Base-by-base conservation (phyloP, 1,139 yeast species). In the Taiozyma sp. region DNA sequence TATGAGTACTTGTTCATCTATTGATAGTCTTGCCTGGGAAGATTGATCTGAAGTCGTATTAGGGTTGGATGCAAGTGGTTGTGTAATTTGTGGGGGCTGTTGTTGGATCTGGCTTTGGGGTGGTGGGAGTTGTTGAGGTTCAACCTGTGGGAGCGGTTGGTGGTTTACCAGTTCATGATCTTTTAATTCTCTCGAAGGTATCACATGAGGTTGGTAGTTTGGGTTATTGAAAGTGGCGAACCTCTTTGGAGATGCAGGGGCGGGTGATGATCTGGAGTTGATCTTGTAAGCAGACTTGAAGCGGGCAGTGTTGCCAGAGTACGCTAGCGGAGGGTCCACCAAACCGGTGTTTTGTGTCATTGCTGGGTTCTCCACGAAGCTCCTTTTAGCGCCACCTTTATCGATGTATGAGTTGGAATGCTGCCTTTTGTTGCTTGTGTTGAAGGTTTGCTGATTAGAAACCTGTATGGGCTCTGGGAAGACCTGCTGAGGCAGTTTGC, bases 1-100 rank as follows among this genome's bases (percentile, higher is more conserved):
- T 5, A 89, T 88, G 50, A 85, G 70, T 51, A 81, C 82, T 58
- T 84, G 91, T 64, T 85, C 90, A 62, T 84, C 88, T 53, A 79
- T 85, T 2, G 65, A 52, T 9, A 61, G 53, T 22, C 46, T 28
- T 29, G 46, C 48, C 22, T 51, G 47, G 23, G 45, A 47, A 9
- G 48, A 51, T 41, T 48, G 54, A 13, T 52, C 54, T 10, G 49
- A 14, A 14, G 43, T 14, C 3, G 41, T 38, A 19, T 13, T 38
- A 10, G 41, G 24, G 41, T 38, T 19, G 27, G 23, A 38, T 22
- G 24, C 36, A 22, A 19, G 24, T 4, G 41, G 23, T 53, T 28
- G 30, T 28, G 30, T 8, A 28, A 10, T 28, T 10, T 45, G 45
- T 12, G 51, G 47, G 5, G 22, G 48, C 5, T 45, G 27, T 2